Base-by-base conservation (phyloP, 371 early-diverging fungal genomes). In the Chytridium lagenaria region DNA sequence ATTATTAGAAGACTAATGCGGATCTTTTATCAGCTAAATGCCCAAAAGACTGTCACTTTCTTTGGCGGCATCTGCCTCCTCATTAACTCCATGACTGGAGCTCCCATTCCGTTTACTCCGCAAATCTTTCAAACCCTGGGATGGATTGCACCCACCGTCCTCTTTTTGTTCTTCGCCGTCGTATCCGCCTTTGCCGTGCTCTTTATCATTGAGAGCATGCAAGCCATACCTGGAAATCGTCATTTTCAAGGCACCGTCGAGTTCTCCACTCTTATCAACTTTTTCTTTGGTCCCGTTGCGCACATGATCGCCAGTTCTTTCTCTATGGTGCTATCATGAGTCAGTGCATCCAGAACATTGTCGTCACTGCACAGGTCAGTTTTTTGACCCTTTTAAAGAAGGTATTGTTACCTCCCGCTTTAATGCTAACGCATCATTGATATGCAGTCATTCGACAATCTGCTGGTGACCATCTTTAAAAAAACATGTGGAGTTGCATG, bases 121-220 rank as follows among this genome's bases (percentile, higher is more conserved):
- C 36, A 52, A 10, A 36, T 39, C 22, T 75, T 70, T 57, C 40
- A 49, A 26, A 67, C 65, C 10, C 44, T 78, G 19, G 84, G 84
- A 2, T 78, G 75, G 79, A 15, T 81, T 52, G 49, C 71, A 16
- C 79, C 83, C 5, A 50, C 73, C 33, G 26, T 78, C 44, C 67
- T 78, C 40, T 84, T 79, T 71, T 10, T 71, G 10, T 59, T 82
- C 52, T 84, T 83, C 59, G 74, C 77, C 16, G 66, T 81, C 38
- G 74, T 85, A 28, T 81, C 83, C 15, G 75, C 79, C 15, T 76
- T 84, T 49, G 70, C 80, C 28, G 71, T 75, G 5, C 79, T 93
- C n/a, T 92, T 93, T 73, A 88, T 91, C 36, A 87, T 91, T 68
- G 94, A 93, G 73, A 89, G 90, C 7, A 87, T 93, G 84, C 90